Evolutionary conservation across 345 rosid species (phyloP).

Genomic region (Rhizophora apiculata): DNA sequence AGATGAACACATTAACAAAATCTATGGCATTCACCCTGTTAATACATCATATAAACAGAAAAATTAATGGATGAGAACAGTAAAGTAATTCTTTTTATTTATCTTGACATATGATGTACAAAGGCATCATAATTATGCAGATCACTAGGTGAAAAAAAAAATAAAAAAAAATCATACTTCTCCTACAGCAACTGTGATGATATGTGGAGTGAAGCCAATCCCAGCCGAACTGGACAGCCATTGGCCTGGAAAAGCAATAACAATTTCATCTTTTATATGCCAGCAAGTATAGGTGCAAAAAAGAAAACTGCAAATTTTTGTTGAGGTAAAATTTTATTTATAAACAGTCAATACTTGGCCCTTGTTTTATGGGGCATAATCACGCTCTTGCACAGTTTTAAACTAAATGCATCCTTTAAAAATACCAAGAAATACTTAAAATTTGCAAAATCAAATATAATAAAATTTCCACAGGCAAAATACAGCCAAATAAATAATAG

Average conservation of each 20-base stretch:
- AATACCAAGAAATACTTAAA: not conserved
- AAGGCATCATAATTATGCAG: not conserved
- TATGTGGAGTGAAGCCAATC: slow-evolving; percentile 72
- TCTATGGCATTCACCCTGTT: not conserved
- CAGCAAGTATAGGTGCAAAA: not conserved
- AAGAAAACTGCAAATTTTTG: no score
- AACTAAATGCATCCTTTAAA: not conserved
- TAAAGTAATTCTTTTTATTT: no score
- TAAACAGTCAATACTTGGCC: not conserved
- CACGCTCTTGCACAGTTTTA: not conserved
- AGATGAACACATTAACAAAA: not conserved
- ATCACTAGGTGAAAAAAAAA: not conserved
- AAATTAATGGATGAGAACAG: not conserved
- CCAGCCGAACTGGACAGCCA: slow-evolving; percentile 73
- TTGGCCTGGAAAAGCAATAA: slow-evolving; percentile 50
- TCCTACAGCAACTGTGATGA: slow-evolving; percentile 66
- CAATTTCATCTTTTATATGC: slow-evolving; percentile 17
- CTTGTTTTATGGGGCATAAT: not conserved
- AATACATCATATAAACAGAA: not conserved
- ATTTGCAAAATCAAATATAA: not conserved
- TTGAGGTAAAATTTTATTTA: no score
- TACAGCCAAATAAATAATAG: not conserved
- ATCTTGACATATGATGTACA: no score
- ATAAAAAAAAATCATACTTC: slow-evolving; percentile 45
- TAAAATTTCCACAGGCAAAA: not conserved